Base-by-base conservation (phyloP, 1,284 basidiomycete genomes). In the Trametes pubescens region DNA sequence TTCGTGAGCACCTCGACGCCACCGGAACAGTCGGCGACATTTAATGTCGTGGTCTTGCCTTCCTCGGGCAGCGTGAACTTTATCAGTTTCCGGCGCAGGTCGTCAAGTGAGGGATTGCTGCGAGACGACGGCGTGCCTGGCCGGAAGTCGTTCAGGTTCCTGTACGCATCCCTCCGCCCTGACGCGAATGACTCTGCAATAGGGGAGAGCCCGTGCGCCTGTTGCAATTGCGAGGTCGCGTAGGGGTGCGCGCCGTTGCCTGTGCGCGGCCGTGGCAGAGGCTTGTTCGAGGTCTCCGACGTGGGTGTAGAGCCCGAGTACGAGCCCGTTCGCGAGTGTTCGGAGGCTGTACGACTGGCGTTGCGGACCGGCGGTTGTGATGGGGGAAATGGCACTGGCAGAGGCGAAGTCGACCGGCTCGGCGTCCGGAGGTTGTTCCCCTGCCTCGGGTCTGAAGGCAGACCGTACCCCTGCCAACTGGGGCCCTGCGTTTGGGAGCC, bases 11-110 rank as follows among this genome's bases (percentile, higher is more conserved):
- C 86, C 71, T 98, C 94, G 1, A 91, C 84, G 4, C 94, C 95
- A 40, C 89, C 89, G 1, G 82, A 81, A 71, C 92, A 95, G 51
- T 91, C 87, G 1, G 87, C 85, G 13, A 95, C 89, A 73, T 96
- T 90, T 65, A 98, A 87, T 0, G 90, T 92, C 49, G 85, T 85
- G 24, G 90, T 89, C 57, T 90, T 85, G 26, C 78, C 87, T 78
- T 93, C 92, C 22, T 94, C 95, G 2, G 90, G 88, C 56, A 95
- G 82, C 48, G 89, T 82, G 74, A 98, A 96, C 76, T 94, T 97
- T 73, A 98, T 89, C 16, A 94, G 79, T 74, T 92, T 93, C 55
- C 90, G 83, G 51, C 90, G 83, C 54, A 96, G 80, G 68, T 95
- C 93, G 62, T 95, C 92, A 24, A 93, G 77, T 0, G 91, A 89